Base-by-base conservation (phyloP, 2,329 filamentous ascomycete genomes). In the Aspergillus sclerotialis region DNA sequence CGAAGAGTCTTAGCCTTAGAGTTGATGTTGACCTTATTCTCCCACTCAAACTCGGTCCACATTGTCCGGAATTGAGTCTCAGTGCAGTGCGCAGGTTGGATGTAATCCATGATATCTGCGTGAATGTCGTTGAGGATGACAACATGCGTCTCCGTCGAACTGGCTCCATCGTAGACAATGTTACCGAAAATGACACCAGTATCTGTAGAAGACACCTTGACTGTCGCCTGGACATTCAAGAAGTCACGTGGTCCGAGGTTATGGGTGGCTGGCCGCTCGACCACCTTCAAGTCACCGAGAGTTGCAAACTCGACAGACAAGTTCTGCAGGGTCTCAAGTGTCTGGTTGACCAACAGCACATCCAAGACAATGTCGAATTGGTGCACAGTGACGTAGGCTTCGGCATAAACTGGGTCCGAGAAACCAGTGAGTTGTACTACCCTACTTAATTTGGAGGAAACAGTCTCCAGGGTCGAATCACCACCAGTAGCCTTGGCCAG, bases 1-100 rank as follows among this genome's bases (percentile, higher is more conserved):
- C 90, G 79, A 41, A 98, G 72, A 17, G 78, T 83, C 70, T 90
- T 94, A 48, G 86, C 87, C 73, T 95, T 96, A 45, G 86, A 93
- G 67, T 95, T 95, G 69, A 98, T 96, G 69, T 98, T 98, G 64
- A 98, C 90, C 76, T 98, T 98, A 70, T 98, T 98, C 73, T 98
- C 92, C 92, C 92, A 98, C 61, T 98, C 92, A 49, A 98, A 98
- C 60, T 98, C 92, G 24, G 92, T 98, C 92, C 92, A 98, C 92
- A 98, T 98, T n/a, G 87, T 94, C 40, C 92, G 80, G 80, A 98
- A 98, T 56, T 96, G 88, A 8, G 90, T 95, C 71, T 98, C 92
- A 4, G 87, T 92, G 72, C 92, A 98, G 11, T 88, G 82, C 5
- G 90, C 90, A 2, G 92, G 92, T 60, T 96, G 90, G 54, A 98